These are phyloP conservation scores for Calonectria ilicicola DNA, from an alignment of 2,329 filamentous ascomycete genomes.

Conservation along the genomic window DNA sequence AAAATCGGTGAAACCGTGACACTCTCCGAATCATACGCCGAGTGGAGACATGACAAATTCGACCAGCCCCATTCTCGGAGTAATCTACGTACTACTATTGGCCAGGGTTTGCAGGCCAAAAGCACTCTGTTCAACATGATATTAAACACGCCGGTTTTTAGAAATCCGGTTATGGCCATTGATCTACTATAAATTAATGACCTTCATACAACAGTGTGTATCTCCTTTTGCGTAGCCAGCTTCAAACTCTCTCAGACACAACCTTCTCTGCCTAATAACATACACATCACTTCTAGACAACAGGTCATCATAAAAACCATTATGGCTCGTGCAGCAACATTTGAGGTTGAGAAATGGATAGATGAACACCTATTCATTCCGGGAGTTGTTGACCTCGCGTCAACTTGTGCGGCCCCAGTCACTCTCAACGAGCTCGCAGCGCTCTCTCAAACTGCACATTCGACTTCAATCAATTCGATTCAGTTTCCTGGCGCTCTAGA, in stretches of 20 bases:
- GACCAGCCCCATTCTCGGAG: neutral
- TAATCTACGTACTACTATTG: neutral
- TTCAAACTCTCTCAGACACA: neutral
- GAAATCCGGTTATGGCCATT: neutral
- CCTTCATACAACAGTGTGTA: neutral
- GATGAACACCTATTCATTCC: neutral
- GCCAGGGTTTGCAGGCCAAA: neutral
- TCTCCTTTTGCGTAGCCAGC: neutral
- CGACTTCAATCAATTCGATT: neutral
- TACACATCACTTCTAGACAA: neutral
- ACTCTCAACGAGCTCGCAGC: neutral
- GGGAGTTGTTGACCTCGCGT: neutral
- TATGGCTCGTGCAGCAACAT: conserved; percentile 7
- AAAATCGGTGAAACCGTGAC: neutral
- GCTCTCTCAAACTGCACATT: neutral
- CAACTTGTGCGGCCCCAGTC: conserved; percentile 6
- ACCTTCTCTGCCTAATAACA: neutral
- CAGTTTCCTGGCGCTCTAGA: neutral
- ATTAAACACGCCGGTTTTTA: neutral
- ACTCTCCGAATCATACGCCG: neutral
- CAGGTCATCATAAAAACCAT: conserved; percentile 17
- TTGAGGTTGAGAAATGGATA: conserved; percentile 14
- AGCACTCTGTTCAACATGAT: neutral
- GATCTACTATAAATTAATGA: neutral
- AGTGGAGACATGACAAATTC: neutral